Evolutionary conservation across 2,329 filamentous ascomycete genomes (phyloP), one percentile per base, ranked within the genome.

Genomic region (Orbilia quercus): DNA sequence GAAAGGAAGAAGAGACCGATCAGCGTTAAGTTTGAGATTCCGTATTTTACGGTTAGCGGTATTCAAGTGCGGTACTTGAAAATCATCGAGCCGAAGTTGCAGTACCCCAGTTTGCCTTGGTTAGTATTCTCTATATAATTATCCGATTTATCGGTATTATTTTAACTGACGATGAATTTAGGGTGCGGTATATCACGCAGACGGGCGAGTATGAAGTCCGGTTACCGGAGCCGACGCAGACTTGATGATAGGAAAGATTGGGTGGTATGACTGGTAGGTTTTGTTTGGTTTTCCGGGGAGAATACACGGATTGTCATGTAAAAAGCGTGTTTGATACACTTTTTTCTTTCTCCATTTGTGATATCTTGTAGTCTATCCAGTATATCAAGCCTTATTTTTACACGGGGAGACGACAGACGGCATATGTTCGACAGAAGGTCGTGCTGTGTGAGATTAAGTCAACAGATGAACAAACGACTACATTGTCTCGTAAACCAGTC

Each of bases 1-100:
- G 77, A 78, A 44, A 75, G 77, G 64, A 78, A 78, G 64, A 99
- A 98, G 85, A 85, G 95, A 77, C 95, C 95, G 0, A 99, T 99
- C 79, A 94, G 93, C 81, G 95, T 99, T 83, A 99, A 99, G 84
- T 99, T 99, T 81, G 95, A 99, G 84, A 99, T 99, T 80, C 95
- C 95, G n/a, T 99, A 99, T 83, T 99, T 99, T 81, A 99, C 95
- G n/a, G 99, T 96, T 1, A 96, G 91, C 82, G 95, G 95, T 76
- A 99, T 99, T 77, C 96, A 99, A 82, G 95, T 99, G 79, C 88
- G 95, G 79, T 99, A 99, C 81, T 83, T 99, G 81, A 99, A 99
- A 86, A 99, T 99, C 79, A 98, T 96, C 76, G 95, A 99, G 82
- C 95, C 95, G 50, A 99, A 99, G 69, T 54, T 73, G 54, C 69